Evolutionary conservation across 441 rosid genomes (phyloP).

Genomic region (Populus trichocarpa): DNA sequence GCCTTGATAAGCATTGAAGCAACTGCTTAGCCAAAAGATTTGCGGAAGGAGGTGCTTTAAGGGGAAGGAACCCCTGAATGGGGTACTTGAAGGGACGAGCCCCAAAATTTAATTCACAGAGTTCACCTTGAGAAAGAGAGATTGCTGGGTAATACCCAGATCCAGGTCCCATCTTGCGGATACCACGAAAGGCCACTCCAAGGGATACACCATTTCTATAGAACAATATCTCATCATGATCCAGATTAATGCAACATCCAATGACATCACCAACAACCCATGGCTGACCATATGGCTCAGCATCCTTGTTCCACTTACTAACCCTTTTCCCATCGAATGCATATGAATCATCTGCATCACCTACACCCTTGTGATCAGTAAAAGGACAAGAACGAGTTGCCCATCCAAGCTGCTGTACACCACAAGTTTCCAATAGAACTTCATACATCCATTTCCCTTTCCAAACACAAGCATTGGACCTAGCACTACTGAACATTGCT

Average conservation of each 20-base stretch:
- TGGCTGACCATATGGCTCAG: slow-evolving; percentile 77
- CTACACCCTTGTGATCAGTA: slow-evolving; percentile 92
- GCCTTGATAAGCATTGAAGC: slow-evolving; percentile 71
- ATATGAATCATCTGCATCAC: slow-evolving; percentile 97
- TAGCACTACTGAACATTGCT: slow-evolving; percentile 82
- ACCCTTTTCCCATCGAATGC: slow-evolving; percentile 97
- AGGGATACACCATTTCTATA: slow-evolving; percentile 82
- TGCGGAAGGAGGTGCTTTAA: slow-evolving; percentile 60
- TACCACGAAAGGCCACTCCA: slow-evolving; percentile 82
- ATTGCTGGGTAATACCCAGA: slow-evolving; percentile 90
- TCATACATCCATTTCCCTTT: slow-evolving; percentile 99
- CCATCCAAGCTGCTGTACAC: slow-evolving; percentile 96
- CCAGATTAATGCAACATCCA: slow-evolving; percentile 89
- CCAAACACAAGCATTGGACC: slow-evolving; percentile 92
- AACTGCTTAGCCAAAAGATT: slow-evolving; percentile 47
- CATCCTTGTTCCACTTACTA: slow-evolving; percentile 85
- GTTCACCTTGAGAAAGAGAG: slow-evolving; percentile 93
- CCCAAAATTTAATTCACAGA: slow-evolving; percentile 88
- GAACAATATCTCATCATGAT: slow-evolving; percentile 67
- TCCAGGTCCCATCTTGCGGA: slow-evolving; percentile 80
- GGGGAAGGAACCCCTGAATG: slow-evolving; percentile 62
- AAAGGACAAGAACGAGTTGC: slow-evolving; percentile 86
- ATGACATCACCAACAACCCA: slow-evolving; percentile 96
- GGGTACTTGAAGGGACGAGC: slow-evolving; percentile 79
- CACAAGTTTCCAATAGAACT: slow-evolving; percentile 85